Base-by-base conservation (phyloP, 345 rosid genomes). In the Eucalyptus pauciflora region DNA sequence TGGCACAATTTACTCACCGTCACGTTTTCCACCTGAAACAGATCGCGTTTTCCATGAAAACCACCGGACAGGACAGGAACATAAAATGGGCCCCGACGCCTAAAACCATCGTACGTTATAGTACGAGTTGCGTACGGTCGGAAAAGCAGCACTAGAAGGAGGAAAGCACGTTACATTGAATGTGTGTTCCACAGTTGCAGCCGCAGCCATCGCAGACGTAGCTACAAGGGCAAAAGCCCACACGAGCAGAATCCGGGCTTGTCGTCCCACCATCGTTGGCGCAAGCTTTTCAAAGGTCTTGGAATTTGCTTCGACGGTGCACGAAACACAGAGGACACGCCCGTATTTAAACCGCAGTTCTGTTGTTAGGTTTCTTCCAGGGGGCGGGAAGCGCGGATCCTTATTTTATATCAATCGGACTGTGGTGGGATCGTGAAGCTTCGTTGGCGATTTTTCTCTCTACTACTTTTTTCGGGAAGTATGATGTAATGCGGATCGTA, bases 111-210 rank as follows among this genome's bases (percentile, higher is more conserved):
- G 37, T 15, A 2, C 8, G 18, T 29, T 37, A 13, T 10, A 41
- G 29, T 22, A 76, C 83, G 3, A 76, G 48, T 76, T 67, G 67
- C 22, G 31, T 31, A 15, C 11, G 13, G 54, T 9, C 31, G 54
- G 31, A 12, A 31, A 86, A 87, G 54, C 29, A 20, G 83, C 29
- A 22, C 6, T 5, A 5, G 17, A 85, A 29, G 85, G 60, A n/a
- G 43, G 83, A 15, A 79, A 88, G 71, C 3, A 76, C 60, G 83
- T 94, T 97, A 96, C 99, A 85, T 92, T 20, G 90, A 97, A 95
- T 20, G 99, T 90, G 90, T 96, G 97, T 83, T 97, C 96, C 29
- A 97, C 96, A 50, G 93, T 91, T 46, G 94, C 95, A 20, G 94
- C 96, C 33, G 96, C 95, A 88, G 96, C 95, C 86, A 91, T 17